A percentile compares a stretch with the other conserved stretches of the same genome.
These are phyloP conservation scores for Syzygium jambos DNA, from an alignment of 345 rosid genomes.

Conservation along the genomic window DNA sequence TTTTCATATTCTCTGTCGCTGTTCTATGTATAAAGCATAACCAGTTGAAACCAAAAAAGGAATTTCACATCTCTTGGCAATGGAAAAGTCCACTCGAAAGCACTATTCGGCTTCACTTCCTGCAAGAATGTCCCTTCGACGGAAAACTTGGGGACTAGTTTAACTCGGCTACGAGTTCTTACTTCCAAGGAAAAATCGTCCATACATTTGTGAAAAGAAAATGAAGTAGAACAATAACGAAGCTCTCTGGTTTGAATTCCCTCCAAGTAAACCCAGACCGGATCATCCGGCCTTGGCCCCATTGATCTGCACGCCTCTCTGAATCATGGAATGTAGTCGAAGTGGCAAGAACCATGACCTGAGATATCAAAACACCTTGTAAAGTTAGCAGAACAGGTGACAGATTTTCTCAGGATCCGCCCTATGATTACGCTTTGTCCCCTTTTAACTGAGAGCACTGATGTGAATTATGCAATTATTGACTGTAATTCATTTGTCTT, in stretches of 20 bases:
- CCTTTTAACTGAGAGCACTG: neutral
- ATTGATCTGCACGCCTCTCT: neutral
- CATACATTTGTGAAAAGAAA: neutral
- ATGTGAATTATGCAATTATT: neutral
- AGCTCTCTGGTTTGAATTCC: neutral
- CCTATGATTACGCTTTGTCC: neutral
- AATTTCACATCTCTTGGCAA: neutral
- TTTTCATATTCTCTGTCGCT: neutral
- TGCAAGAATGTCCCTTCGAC: neutral
- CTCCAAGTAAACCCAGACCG: neutral
- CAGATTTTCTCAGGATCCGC: neutral
- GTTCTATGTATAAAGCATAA: neutral
- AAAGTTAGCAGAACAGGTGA: neutral
- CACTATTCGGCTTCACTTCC: neutral
- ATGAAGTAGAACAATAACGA: neutral
- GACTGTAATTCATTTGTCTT: neutral
- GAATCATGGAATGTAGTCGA: conserved; percentile 3
- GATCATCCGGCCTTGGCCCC: neutral
- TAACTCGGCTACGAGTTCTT: neutral
- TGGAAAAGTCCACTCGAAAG: neutral
- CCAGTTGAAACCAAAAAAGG: neutral
- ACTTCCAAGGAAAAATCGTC: neutral
- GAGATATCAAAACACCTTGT: neutral
- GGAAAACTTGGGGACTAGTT: neutral
- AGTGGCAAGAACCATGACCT: conserved; percentile 15